Evolutionary conservation across 805 yeast genomes (phyloP).

Genomic region (Ogataea degrootiae): DNA sequence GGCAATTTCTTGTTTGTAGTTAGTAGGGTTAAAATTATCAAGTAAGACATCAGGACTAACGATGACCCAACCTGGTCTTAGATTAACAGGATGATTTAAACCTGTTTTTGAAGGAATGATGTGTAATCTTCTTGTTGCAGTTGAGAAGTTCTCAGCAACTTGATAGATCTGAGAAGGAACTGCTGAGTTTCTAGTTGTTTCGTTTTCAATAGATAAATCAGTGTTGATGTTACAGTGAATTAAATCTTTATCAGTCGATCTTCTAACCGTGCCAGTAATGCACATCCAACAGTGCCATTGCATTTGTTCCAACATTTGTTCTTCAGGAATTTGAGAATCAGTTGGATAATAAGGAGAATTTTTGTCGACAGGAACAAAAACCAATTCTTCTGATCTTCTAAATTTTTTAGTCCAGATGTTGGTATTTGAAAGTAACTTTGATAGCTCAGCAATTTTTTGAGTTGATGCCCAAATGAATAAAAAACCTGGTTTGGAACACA

Average conservation of each 20-base stretch:
- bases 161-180: conserved; percentile 75
- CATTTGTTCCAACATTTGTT: conserved; percentile 56
- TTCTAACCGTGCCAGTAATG: conserved; percentile 86
- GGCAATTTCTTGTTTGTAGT: conserved; percentile 41
- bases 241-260: conserved; percentile 76
- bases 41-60: conserved; percentile 78
- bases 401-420: conserved; percentile 53
- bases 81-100: conserved; percentile 52
- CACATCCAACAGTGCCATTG: conserved; percentile 99
- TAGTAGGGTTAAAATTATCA: conserved; percentile 56
- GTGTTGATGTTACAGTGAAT: conserved; percentile 93
- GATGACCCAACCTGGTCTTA: conserved; percentile 88
- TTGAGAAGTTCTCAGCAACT: conserved; percentile 85
- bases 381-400: conserved; percentile 85
- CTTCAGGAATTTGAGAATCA: conserved; percentile 39
- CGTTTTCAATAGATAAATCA: conserved; percentile 70
- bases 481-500: conserved; percentile 83
- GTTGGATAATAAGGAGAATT: conserved; percentile 64
- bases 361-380: conserved; percentile 68
- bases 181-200: conserved; percentile 35
- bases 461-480: conserved; percentile 85
- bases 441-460: conserved; percentile 60
- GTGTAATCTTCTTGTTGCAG: conserved; percentile 77
- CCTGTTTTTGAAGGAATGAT: conserved; percentile 76
- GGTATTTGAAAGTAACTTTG: conserved; percentile 38